A percentile compares a stretch with the other conserved stretches of the same genome.
These are phyloP conservation scores for Antitrichia curtipendula DNA, from an alignment of 225 moss, liverwort and hornwort species.

Conservation along the genomic window DNA sequence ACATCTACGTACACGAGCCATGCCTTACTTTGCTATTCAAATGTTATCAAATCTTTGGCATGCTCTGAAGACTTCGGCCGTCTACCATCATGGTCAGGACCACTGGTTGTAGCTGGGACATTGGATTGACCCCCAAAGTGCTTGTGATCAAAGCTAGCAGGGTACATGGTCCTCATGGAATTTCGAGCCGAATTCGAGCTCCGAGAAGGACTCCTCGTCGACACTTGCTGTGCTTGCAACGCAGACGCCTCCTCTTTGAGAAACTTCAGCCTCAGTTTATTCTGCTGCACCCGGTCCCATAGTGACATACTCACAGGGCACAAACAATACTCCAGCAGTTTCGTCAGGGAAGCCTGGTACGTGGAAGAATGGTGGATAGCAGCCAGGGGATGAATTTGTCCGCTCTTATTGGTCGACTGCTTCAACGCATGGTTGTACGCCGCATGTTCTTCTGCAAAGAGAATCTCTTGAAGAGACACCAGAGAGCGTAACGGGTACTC, in stretches of 20 bases:
- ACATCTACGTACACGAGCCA: not conserved
- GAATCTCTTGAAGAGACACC: conserved; percentile 75
- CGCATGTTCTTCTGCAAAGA: conserved; percentile 87
- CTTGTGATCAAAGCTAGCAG: conserved; percentile 1
- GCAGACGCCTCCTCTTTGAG: conserved; percentile 29
- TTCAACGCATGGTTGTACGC: conserved; percentile 81
- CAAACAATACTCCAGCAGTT: conserved; percentile 87
- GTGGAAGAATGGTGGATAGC: conserved; percentile 90
- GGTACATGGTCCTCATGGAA: conserved; percentile 1
- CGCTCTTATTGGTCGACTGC: conserved; percentile 37
- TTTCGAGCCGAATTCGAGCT: conserved; percentile 23
- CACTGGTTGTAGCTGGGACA: not conserved
- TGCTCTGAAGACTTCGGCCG: conserved; percentile 1
- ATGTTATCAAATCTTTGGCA: conserved; percentile 31
- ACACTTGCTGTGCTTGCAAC: conserved; percentile 18
- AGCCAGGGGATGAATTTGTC: conserved; percentile 79
- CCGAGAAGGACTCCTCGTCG: conserved; percentile 14
- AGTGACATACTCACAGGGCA: conserved; percentile 53
- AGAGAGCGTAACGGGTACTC: conserved; percentile 60
- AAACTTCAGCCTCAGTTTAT: conserved; percentile 27
- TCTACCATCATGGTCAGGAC: not conserved
- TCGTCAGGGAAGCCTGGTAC: conserved; percentile 79
- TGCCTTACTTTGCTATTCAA: not conserved
- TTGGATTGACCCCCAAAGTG: not conserved
- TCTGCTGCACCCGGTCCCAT: conserved; percentile 49